Conservation (phyloP, 2,329 filamentous ascomycete genomes). For the Stachybotrys echinatus region DNA sequence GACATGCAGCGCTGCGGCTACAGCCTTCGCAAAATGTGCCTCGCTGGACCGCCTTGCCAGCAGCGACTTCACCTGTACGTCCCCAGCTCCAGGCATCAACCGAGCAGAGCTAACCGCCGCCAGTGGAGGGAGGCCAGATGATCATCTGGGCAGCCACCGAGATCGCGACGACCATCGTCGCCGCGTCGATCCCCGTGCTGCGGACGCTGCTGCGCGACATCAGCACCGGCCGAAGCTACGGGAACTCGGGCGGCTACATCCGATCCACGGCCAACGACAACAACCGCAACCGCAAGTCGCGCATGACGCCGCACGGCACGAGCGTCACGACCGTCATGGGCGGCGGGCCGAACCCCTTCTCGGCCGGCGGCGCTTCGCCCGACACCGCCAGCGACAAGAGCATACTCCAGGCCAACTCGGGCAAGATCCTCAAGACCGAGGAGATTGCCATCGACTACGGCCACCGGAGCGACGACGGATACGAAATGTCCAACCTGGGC, state of each 20-base stretch:
- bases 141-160: constrained; percentile 11
- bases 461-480: background rate
- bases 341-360: background rate
- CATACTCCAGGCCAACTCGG: background rate
- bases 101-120: background rate
- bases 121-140: constrained; percentile 1
- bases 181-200: constrained; percentile 15
- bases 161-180: constrained; percentile 12
- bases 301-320: background rate
- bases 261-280: background rate
- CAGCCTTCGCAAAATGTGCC: constrained; percentile 4
- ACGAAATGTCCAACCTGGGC: background rate
- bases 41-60: background rate
- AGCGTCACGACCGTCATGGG: background rate
- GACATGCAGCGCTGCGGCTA: constrained; percentile 3
- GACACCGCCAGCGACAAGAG: background rate
- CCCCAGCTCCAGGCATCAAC: background rate
- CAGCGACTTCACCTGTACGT: constrained; percentile 1
- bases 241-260: background rate
- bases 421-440: background rate
- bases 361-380: background rate
- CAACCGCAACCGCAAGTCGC: background rate
- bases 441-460: background rate
- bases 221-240: background rate
- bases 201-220: constrained; percentile 7